Percentiles rank a stretch among this genome's conserved stretches.
These are phyloP conservation scores for Globisporangium uncinulatum DNA, from an alignment of 352 stramenopile species.

Conservation along the genomic window DNA sequence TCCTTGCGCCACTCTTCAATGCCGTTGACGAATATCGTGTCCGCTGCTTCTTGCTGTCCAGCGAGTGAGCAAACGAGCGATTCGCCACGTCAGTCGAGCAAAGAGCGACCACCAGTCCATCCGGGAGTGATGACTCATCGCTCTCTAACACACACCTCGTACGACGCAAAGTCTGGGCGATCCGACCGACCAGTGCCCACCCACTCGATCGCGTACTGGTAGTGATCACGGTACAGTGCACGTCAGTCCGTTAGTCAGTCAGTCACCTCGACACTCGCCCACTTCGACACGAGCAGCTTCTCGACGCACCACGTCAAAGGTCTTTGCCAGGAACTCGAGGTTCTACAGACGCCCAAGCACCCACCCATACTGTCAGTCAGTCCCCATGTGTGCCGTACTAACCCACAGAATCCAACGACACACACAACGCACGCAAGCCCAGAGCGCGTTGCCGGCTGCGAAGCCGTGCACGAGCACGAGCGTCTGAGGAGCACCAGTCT, in stretches of 20 bases:
- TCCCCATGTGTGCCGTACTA: not conserved
- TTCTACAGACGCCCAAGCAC: slow-evolving; percentile 27
- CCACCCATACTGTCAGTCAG: not conserved
- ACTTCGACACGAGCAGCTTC: too few species aligned
- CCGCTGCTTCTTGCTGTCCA: slow-evolving; percentile 43
- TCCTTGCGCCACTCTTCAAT: slow-evolving; percentile 64
- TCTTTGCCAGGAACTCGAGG: slow-evolving; percentile 45
- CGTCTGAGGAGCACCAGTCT: slow-evolving; percentile 19
- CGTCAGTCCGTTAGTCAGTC: too few species aligned
- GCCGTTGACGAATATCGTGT: slow-evolving; percentile 50
- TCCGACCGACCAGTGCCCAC: slow-evolving; percentile 54
- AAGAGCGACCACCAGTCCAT: too few species aligned
- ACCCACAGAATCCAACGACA: slow-evolving; percentile 3
- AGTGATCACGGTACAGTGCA: not conserved
- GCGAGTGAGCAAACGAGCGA: not conserved
- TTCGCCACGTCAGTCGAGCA: not conserved
- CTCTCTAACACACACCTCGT: slow-evolving; percentile 27
- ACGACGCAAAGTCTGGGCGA: slow-evolving; percentile 48
- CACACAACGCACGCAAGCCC: slow-evolving; percentile 43
- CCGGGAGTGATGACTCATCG: too few species aligned
- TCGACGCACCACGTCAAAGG: slow-evolving; percentile 45
- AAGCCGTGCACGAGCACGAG: slow-evolving; percentile 65
- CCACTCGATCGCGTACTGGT: slow-evolving; percentile 70
- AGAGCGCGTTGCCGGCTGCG: slow-evolving; percentile 57
- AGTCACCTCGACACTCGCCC: too few species aligned